Evolutionary conservation across 768 basidiomycete genomes (phyloP), one percentile per base, ranked within the genome.

Genomic region (Tricholoma furcatifolium): DNA sequence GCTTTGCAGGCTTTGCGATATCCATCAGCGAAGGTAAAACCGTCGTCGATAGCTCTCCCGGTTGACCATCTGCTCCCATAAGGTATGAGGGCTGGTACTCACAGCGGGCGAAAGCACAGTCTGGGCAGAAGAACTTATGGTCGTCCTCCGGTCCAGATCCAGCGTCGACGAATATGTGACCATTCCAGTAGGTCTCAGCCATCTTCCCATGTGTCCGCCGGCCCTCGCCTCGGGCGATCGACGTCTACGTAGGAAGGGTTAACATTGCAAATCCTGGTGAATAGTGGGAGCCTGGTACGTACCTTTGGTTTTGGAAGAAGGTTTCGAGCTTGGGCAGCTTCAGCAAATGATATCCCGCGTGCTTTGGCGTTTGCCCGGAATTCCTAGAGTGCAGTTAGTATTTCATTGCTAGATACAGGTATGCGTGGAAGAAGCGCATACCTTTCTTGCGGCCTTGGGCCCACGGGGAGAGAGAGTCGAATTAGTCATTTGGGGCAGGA

Each of bases 1-100:
- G 45, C 47, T 50, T 59, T 7, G 54, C 54, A 31, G 54, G 51
- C 44, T 48, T 55, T 15, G 54, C 58, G 32, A 59, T 59, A 32
- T 59, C 54, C 32, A 59, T 23, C 24, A 56, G 35, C 14, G 54
- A 56, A 2, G 6, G 23, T 23, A 58, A 30, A n/a, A 38, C 34
- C 7, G 41, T 47, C 9, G 39, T 15, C 23, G 10, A 8, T 5
- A 39, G 43, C 18, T 14, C 36, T 23, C 35, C 44, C 23, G 1
- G 10, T 43, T 17, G 11, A 17, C 43, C 43, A 17, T 48, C 55
- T 3, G 43, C 31, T 18, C 20, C 10, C 3, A 51, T 41, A 1
- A 47, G n/a, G n/a, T 20, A 21, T 4, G 50, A 46, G 34, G 14
- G 40, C 34, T 43, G 31, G 9, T 50, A 27, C 20, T 49, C 53